A percentile compares a stretch with the other conserved stretches of the same genome.
Conservation (phyloP, 148 eudicot genomes). For the Suaeda aralocaspica region DNA sequence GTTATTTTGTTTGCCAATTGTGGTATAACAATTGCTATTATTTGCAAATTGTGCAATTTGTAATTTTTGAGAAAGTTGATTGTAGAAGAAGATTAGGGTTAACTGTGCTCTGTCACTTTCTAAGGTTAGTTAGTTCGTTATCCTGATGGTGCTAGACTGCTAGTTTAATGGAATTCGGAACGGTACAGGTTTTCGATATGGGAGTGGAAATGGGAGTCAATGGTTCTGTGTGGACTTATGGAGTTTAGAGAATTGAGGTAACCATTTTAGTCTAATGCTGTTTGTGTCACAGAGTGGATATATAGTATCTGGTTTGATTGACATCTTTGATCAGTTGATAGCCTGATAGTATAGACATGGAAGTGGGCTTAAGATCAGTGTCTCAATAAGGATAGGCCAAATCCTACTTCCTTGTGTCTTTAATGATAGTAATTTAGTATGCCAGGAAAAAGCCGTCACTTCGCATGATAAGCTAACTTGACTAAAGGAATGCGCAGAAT, state of each 20-base stretch:
- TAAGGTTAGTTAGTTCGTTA: neutral
- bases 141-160: neutral
- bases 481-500: neutral
- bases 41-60: neutral
- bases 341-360: neutral
- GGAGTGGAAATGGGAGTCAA: neutral
- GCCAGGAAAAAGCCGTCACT: neutral
- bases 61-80: neutral
- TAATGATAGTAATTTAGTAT: neutral
- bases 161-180: neutral
- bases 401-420: neutral
- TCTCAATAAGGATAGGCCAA: neutral
- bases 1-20: neutral
- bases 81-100: neutral
- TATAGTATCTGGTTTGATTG: neutral
- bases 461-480: neutral
- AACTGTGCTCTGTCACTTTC: neutral
- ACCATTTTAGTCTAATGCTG: neutral
- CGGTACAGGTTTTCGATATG: neutral
- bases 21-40: neutral
- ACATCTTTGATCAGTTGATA: neutral
- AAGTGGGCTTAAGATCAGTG: neutral
- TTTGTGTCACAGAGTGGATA: neutral
- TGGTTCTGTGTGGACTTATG: neutral
- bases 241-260: neutral